These are phyloP conservation scores for Sarocladium kiliense DNA, from an alignment of 2,329 filamentous ascomycete species.

Conservation along the genomic window DNA sequence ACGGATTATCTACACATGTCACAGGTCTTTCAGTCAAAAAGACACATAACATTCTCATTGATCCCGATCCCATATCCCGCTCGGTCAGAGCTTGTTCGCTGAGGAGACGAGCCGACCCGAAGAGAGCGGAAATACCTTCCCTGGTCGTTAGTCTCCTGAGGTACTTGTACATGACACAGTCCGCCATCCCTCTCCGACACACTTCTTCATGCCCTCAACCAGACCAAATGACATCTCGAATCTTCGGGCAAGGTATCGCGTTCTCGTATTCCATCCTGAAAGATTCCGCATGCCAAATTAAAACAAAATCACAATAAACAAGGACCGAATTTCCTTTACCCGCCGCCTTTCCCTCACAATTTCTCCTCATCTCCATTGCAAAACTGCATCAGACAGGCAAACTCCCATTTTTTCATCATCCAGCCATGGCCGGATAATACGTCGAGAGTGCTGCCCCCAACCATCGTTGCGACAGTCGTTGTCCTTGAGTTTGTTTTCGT, in stretches of 20 bases:
- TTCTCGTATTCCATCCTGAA: constrained; percentile 6
- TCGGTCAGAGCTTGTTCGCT: not conserved
- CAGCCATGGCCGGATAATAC: too few relatives aligned
- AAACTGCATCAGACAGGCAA: too few relatives aligned
- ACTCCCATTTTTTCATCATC: too few relatives aligned
- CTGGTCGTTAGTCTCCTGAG: not conserved
- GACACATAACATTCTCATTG: not conserved
- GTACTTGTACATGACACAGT: not conserved
- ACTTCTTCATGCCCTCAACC: not conserved
- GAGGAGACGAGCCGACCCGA: too few relatives aligned
- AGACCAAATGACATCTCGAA: not conserved
- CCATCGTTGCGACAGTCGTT: too few relatives aligned
- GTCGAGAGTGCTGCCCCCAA: too few relatives aligned
- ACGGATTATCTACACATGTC: too few relatives aligned
- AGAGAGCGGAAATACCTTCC: too few relatives aligned
- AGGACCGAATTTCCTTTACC: not conserved
- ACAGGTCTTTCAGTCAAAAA: not conserved
- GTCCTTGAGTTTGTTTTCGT: too few relatives aligned
- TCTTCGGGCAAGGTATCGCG: not conserved
- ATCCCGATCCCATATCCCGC: not conserved
- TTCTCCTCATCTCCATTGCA: not conserved
- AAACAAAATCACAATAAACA: not conserved
- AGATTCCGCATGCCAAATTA: constrained; percentile 2
- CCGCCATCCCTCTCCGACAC: not conserved
- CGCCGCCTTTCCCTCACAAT: not conserved